phyloP scores from a whole-genome alignment of 106 monocot genomes.

The Hemerocallis citrina region DNA sequence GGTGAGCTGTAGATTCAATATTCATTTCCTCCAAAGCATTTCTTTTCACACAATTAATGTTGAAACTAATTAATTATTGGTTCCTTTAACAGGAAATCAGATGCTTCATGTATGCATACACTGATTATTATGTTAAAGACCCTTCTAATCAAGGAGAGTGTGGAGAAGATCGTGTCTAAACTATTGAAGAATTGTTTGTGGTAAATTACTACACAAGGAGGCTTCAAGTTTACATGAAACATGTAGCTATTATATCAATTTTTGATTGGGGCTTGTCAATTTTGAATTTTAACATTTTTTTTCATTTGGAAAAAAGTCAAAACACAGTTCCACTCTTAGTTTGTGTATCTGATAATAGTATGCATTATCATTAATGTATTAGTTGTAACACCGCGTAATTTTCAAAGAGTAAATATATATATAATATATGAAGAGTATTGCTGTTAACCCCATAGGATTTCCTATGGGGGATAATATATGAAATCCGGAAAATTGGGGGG shows the following conservation, averaged over 20 bases:
- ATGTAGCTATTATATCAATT: conserved; percentile 33
- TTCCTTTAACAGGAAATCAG: conserved; percentile 39
- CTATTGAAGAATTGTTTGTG: conserved; percentile 39
- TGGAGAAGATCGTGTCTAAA: conserved; percentile 50
- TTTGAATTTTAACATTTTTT: too few relatives aligned
- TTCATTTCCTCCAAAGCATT: not conserved
- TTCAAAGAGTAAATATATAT: too few relatives aligned
- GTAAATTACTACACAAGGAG: conserved; percentile 31
- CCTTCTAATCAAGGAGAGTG: conserved; percentile 32
- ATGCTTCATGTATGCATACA: conserved; percentile 31
- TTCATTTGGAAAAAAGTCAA: too few relatives aligned
- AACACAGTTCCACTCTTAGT: too few relatives aligned
- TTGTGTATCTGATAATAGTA: not conserved
- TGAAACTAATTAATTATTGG: conserved; percentile 13
- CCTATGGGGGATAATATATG: too few relatives aligned
- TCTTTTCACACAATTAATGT: not conserved
- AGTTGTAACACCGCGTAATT: too few relatives aligned
- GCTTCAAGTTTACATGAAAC: conserved; percentile 21
- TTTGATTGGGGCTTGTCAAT: not conserved
- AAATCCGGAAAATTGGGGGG: too few relatives aligned
- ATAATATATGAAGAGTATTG: too few relatives aligned
- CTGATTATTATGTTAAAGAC: conserved; percentile 41
- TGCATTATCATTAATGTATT: not conserved
- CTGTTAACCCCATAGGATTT: too few relatives aligned
- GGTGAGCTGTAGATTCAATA: conserved; percentile 27